phyloP scores from a whole-genome alignment of 495 filamentous ascomycete genomes.

The Podospora pseudopauciseta region DNA sequence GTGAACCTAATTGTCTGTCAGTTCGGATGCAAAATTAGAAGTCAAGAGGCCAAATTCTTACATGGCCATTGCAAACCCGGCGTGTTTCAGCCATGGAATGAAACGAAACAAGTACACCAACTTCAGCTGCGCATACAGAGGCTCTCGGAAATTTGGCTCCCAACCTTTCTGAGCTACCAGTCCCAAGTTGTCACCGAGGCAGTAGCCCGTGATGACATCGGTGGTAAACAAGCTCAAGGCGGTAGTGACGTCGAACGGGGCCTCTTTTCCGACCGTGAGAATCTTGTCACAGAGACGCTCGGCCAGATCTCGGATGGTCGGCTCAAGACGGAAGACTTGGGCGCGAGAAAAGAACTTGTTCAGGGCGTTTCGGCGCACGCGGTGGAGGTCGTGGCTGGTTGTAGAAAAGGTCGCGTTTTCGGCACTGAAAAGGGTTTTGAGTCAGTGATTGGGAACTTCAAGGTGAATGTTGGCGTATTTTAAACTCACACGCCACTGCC shows the following conservation, averaged over 20 bases:
- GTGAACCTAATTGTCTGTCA: neutral
- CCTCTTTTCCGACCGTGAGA: neutral
- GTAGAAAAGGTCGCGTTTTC: slow-evolving; percentile 13
- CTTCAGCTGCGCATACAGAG: neutral
- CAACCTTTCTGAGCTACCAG: neutral
- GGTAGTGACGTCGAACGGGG: neutral
- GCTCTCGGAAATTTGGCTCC: neutral
- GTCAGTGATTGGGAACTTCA: neutral
- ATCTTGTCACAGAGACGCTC: neutral
- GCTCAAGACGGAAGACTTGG: slow-evolving; percentile 13
- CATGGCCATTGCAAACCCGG: neutral
- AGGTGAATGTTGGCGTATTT: too few relatives aligned
- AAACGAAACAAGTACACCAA: neutral
- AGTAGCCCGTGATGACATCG: neutral
- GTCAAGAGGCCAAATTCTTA: neutral
- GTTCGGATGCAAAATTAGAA: neutral
- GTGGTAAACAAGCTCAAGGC: neutral
- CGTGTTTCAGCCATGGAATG: neutral
- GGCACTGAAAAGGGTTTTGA: neutral
- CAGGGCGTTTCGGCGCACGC: slow-evolving; percentile 15
- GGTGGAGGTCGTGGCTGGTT: slow-evolving; percentile 14
- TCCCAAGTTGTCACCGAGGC: neutral
- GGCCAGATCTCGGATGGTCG: slow-evolving; percentile 6
- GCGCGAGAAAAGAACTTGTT: slow-evolving; percentile 16
- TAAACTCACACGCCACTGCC: neutral